Evolutionary conservation across 2,329 filamentous ascomycete species (phyloP).

Genomic region (Alternaria atra): DNA sequence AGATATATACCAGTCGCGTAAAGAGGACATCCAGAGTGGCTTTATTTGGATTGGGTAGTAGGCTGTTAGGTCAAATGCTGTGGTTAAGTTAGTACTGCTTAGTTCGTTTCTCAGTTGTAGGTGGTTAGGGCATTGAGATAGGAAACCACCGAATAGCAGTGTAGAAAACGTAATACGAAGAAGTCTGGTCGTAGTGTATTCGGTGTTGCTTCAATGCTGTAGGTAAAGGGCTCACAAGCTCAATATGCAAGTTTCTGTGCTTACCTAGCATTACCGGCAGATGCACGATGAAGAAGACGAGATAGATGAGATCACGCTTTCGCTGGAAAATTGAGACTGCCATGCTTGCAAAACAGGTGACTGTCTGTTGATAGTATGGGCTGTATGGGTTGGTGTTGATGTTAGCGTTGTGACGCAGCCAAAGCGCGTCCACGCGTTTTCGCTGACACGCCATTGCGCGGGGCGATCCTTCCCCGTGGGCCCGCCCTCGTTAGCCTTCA

Average conservation of each 20-base stretch:
- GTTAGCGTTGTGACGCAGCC: background rate
- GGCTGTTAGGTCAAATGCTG: slow-evolving; percentile 69
- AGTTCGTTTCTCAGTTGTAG: background rate
- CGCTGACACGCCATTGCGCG: background rate
- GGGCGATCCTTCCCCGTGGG: background rate
- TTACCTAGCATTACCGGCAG: slow-evolving; percentile 69
- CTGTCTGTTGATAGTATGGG: too few relatives aligned
- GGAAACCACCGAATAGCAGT: background rate
- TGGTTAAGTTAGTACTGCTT: background rate
- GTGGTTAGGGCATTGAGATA: background rate
- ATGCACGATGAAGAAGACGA: slow-evolving; percentile 70
- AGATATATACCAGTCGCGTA: slow-evolving; percentile 67
- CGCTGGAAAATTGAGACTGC: slow-evolving; percentile 45
- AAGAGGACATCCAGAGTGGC: slow-evolving; percentile 57
- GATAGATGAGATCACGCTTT: slow-evolving; percentile 59
- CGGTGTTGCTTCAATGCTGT: background rate
- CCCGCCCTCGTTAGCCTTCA: background rate
- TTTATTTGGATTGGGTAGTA: slow-evolving; percentile 64
- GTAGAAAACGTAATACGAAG: background rate
- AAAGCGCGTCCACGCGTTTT: slow-evolving; percentile 2
- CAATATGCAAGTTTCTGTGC: background rate
- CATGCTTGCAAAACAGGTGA: slow-evolving; percentile 22
- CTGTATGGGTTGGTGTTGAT: slow-evolving; percentile 2
- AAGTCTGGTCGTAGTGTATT: background rate
- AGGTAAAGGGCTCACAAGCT: background rate